Conservation (phyloP, 75 land plant genomes). For the Pinus tabuliformis region DNA sequence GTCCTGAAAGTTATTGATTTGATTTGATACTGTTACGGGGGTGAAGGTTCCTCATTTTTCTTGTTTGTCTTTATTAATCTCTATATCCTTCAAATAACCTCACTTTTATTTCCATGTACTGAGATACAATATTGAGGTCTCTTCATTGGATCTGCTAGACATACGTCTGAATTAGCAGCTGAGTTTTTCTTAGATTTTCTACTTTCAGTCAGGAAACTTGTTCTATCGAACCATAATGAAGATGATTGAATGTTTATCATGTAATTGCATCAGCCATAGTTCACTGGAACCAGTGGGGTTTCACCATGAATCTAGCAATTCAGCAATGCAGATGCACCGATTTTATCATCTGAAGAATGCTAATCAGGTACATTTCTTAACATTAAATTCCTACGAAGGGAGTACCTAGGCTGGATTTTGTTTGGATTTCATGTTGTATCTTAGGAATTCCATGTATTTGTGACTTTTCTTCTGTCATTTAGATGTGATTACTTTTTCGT, state of each 20-base stretch:
- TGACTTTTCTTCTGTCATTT: not conserved
- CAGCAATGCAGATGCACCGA: constrained; percentile 35
- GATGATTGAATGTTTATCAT: not conserved
- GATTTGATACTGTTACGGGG: not conserved
- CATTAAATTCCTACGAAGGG: not conserved
- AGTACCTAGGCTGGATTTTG: not conserved
- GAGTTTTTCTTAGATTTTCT: constrained; percentile 1
- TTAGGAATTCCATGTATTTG: not conserved
- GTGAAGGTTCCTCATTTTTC: not conserved
- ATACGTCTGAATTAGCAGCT: not conserved
- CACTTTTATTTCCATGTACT: not conserved
- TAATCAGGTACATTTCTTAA: constrained; percentile 47
- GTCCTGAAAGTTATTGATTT: not conserved
- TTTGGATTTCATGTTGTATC: too few relatives aligned
- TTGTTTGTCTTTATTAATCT: not conserved
- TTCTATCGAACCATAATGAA: not conserved
- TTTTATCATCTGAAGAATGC: constrained; percentile 77
- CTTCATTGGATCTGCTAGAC: not conserved
- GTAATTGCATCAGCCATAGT: constrained; percentile 9
- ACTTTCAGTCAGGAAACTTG: not conserved
- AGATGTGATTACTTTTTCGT: not conserved
- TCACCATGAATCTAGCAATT: constrained; percentile 11
- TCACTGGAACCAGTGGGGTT: constrained; percentile 9
- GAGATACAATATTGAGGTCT: not conserved
- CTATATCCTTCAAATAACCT: not conserved